These are phyloP conservation scores for Pueraria montana DNA, from an alignment of 306 rosid species.

Conservation along the genomic window DNA sequence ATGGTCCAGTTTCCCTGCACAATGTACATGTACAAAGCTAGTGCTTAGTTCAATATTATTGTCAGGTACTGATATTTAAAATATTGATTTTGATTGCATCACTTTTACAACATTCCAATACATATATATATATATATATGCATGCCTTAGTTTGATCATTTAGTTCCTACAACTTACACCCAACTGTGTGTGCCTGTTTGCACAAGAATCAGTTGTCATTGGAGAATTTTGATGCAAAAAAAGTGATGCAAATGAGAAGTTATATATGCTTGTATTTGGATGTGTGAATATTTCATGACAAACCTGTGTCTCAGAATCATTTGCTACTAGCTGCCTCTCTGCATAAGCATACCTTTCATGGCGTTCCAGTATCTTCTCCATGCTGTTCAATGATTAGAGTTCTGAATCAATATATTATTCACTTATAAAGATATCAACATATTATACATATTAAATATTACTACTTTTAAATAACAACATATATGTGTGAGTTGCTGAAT, in stretches of 20 bases:
- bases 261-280: background rate
- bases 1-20: conserved; percentile 80
- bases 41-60: background rate
- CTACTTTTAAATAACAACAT: background rate
- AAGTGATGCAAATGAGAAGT: background rate
- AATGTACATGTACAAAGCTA: background rate
- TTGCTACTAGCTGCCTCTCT: conserved; percentile 59
- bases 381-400: conserved; percentile 55
- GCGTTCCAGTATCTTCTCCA: conserved; percentile 93
- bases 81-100: conserved; percentile 1
- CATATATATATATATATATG: too few relatives aligned
- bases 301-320: conserved; percentile 70
- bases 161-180: background rate
- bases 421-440: background rate
- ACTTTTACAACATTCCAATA: background rate
- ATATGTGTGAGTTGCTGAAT: background rate
- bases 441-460: background rate
- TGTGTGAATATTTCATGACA: background rate
- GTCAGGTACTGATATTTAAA: background rate
- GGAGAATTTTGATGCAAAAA: background rate
- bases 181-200: background rate
- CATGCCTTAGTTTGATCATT: background rate
- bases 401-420: conserved; percentile 2
- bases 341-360: conserved; percentile 79
- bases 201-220: background rate